These are phyloP conservation scores for Hyphopichia buzzinii DNA, from an alignment of 1,139 yeast genomes.

Conservation along the genomic window DNA sequence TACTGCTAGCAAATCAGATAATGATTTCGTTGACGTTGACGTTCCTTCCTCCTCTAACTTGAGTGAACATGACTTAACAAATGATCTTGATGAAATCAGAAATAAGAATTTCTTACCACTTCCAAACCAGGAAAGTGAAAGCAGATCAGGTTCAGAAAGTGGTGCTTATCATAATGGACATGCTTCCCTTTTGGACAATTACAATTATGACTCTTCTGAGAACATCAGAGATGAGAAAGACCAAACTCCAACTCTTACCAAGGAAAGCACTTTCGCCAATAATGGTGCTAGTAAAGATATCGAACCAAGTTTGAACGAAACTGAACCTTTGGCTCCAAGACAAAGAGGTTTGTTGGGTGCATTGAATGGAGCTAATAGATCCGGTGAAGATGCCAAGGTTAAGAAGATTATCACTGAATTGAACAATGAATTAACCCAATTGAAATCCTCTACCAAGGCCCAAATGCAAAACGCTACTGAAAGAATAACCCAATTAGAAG, in stretches of 20 bases:
- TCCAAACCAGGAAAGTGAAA: conserved; percentile 1
- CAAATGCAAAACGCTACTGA: conserved; percentile 57
- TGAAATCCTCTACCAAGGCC: conserved; percentile 45
- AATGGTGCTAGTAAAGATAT: background rate
- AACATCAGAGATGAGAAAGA: background rate
- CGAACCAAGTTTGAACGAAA: background rate
- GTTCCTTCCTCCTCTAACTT: conserved; percentile 3
- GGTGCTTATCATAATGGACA: conserved; percentile 12
- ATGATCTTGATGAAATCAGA: conserved; percentile 3
- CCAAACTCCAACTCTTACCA: background rate
- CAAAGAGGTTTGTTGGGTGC: conserved; percentile 1
- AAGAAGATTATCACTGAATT: conserved; percentile 40
- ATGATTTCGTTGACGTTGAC: conserved; percentile 9
- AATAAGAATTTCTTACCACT: conserved; percentile 6
- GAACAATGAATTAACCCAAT: conserved; percentile 44
- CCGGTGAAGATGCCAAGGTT: conserved; percentile 24
- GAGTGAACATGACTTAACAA: conserved; percentile 1
- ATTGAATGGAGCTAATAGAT: conserved; percentile 3
- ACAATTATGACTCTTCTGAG: conserved; percentile 7
- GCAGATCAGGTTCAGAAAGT: conserved; percentile 1
- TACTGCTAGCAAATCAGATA: background rate
- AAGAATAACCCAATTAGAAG: conserved; percentile 46
- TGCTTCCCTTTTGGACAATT: conserved; percentile 12
- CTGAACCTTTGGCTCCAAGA: background rate
- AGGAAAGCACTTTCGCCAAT: conserved; percentile 1